Evolutionary conservation across 345 rosid species (phyloP), one percentile per base, ranked within the genome.

Genomic region (Arabis alpina): DNA sequence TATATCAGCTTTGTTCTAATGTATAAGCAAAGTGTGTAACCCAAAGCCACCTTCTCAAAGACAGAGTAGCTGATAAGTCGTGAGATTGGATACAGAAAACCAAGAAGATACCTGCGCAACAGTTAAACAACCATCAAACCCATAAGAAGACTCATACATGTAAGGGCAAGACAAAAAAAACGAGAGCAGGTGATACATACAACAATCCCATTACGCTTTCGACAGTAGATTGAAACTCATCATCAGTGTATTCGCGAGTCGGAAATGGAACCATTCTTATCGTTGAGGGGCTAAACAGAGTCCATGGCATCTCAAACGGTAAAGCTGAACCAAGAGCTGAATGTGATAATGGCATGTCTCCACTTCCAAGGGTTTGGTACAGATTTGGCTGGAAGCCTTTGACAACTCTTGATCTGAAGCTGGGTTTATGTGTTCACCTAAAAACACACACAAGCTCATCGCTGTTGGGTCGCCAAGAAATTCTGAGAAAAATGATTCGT

Each of bases 201-300:
- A 93, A 73, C 76, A 93, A 82, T 73, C 98, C 98, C 98, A 93
- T 87, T 62, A 93, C 97, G 3, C 67, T 84, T 83, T 93, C 91
- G 60, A 91, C 71, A 51, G 91, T 93, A 44, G 91, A 85, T 61
- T 93, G 97, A 80, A 93, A 93, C 82, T 91, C 94, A 58, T 93
- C 96, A 74, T 93, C 98, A 16, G 96, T 93, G 79, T 93, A 91
- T 78, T 88, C 94, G 54, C 90, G 87, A 55, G 98, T 93, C 51
- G 98, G 98, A 83, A 93, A 93, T 61, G 98, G 98, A 79, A 79
- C 97, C 64, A 91, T 76, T 82, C 93, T 81, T 75, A 91, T 89
- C 71, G 69, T 84, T 52, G 97, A 83, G 65, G 98, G 98, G 80
- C 84, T 84, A 80, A 76, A 87, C 52, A 77, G 81, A 48, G 72